Evolutionary conservation across 495 filamentous ascomycete genomes (phyloP), one percentile per base, ranked within the genome.

Genomic region (Thozetella sp.): DNA sequence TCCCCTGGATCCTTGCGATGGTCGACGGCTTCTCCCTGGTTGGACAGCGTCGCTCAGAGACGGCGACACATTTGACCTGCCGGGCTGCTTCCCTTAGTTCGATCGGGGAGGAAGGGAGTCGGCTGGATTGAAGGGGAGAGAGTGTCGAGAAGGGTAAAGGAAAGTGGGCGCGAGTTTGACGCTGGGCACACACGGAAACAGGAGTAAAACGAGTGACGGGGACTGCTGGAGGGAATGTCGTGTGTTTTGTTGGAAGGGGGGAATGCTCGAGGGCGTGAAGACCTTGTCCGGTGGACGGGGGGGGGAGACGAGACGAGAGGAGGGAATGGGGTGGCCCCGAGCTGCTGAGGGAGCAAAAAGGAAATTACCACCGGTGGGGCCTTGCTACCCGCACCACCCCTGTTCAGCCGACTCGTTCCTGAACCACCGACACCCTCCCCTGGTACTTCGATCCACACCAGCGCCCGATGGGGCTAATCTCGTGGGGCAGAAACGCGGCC

Each of bases 331-430:
- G 48, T 48, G 61, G 57, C 53, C 63, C 46, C 19, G 46, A 59
- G 52, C 52, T 62, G 59, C 54, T 62, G 63, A 61, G 66, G 66
- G 56, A 64, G 65, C 64, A 54, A 61, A 64, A 67, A 67, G 67
- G 69, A 72, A 72, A 72, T 72, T 72, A 63, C 69, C 24, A 56
- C 63, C 58, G 64, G 58, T 48, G 43, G 43, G 43, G 43, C 43
- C 43, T 19, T n/a, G 4, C 20, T 19, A 9, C 43, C 43, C 43
- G 43, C n/a, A 48, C 9, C 22, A 63, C 56, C 66, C 65, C 58
- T 67, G 67, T 46, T 11, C 22, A 51, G 50, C 56, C 61, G 57
- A 59, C 53, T 63, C 40, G 51, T 68, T 68, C 60, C 58, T 65
- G 58, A 10, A 62, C 58, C 56, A 12, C 4, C 17, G 50, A 57